Percentiles rank a stretch among this genome's conserved stretches.
phyloP scores from a whole-genome alignment of 2,329 filamentous ascomycete species.

The Calonectria pteridis region DNA sequence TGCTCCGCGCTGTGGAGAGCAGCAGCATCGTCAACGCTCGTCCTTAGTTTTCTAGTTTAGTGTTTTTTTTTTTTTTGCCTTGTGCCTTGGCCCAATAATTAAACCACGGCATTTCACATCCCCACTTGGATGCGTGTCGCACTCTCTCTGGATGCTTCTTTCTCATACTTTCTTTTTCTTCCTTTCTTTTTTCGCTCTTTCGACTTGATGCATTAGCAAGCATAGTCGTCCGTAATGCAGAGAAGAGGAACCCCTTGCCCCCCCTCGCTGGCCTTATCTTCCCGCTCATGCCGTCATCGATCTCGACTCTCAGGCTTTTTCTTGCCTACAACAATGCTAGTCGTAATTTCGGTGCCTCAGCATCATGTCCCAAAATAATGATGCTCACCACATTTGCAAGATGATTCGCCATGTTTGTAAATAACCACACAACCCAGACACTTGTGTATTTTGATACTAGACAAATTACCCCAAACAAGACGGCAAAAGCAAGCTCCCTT shows the following conservation, averaged over 20 bases:
- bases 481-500: background rate
- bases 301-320: background rate
- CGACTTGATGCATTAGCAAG: background rate
- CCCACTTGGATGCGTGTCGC: background rate
- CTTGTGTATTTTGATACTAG: background rate
- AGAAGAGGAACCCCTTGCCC: background rate
- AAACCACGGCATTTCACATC: slow-evolving; percentile 5
- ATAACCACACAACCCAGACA: background rate
- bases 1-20: slow-evolving; percentile 3
- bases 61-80: background rate
- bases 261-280: background rate
- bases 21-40: background rate
- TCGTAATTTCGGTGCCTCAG: background rate
- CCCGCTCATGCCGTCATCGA: slow-evolving; percentile 2
- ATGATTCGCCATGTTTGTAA: background rate
- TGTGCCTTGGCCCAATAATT: background rate
- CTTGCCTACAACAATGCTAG: background rate
- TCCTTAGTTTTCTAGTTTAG: background rate
- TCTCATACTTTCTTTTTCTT: background rate
- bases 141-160: background rate
- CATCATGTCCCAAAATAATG: background rate
- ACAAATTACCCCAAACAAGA: background rate
- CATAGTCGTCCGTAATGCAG: background rate
- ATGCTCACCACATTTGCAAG: background rate
- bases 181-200: background rate